Percentiles rank a stretch among this genome's conserved stretches.
Evolutionary conservation across 1,139 yeast species (phyloP).

Genomic region (Geotrichum australiense): DNA sequence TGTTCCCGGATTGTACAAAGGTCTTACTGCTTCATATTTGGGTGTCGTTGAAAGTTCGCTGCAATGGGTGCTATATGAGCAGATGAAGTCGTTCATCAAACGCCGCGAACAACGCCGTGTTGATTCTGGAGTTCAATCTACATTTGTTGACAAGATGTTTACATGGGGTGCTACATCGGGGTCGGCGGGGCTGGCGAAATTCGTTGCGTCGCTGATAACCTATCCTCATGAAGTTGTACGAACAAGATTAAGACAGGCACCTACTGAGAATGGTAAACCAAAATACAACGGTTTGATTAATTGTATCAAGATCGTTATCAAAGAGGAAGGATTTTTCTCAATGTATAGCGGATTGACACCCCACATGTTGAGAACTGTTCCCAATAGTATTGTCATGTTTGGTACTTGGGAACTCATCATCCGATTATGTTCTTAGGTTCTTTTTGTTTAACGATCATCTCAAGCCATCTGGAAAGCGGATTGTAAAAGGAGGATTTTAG

Average conservation of each 20-base stretch:
- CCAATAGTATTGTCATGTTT: constrained; percentile 96
- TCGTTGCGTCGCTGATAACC: constrained; percentile 84
- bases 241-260: constrained; percentile 94
- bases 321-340: constrained; percentile 86
- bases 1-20: constrained; percentile 68
- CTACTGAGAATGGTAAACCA: constrained; percentile 67
- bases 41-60: constrained; percentile 92
- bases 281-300: constrained; percentile 88
- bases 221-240: constrained; percentile 98
- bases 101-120: constrained; percentile 43
- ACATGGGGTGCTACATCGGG: constrained; percentile 98
- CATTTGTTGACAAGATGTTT: constrained; percentile 57
- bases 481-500: neutral
- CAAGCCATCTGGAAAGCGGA: too few relatives aligned
- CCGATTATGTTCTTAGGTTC: constrained; percentile 35
- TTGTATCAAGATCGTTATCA: constrained; percentile 72
- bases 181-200: constrained; percentile 95
- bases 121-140: constrained; percentile 37
- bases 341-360: constrained; percentile 99
- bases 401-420: constrained; percentile 98
- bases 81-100: constrained; percentile 70
- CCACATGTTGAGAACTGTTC: constrained; percentile 92
- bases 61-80: constrained; percentile 97
- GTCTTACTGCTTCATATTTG: constrained; percentile 86
- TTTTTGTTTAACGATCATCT: constrained; percentile 1